phyloP scores from a whole-genome alignment of 345 rosid species.

The Leavenworthia alabamica region DNA sequence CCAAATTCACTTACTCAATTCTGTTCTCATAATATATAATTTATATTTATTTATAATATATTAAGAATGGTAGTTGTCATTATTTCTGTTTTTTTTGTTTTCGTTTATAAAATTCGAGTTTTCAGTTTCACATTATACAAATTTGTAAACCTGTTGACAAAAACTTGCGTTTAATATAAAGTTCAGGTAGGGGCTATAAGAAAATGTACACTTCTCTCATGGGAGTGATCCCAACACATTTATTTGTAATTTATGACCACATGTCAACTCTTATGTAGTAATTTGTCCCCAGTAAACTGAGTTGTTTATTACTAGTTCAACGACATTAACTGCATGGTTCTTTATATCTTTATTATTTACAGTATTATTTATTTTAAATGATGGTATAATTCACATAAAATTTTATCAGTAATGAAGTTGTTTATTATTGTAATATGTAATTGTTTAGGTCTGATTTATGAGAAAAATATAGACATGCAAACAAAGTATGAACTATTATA shows the following conservation, averaged over 20 bases:
- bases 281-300: slow-evolving; percentile 35
- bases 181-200: not conserved
- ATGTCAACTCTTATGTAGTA: slow-evolving; percentile 35
- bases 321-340: not conserved
- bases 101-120: not conserved
- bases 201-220: not conserved
- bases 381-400: not conserved
- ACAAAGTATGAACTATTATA: not conserved
- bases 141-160: not conserved
- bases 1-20: not conserved
- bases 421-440: not conserved
- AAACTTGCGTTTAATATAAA: not conserved
- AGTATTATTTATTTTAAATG: not conserved
- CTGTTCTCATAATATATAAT: not conserved
- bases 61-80: not conserved
- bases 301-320: slow-evolving; percentile 25
- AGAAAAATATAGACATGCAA: slow-evolving; percentile 19
- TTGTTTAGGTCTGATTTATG: not conserved
- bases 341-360: not conserved
- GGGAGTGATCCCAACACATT: slow-evolving; percentile 18
- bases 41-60: not conserved
- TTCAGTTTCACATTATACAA: not conserved
- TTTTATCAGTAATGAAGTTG: not conserved
- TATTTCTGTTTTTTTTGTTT: not conserved
- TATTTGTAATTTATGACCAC: slow-evolving; percentile 33